Conservation (phyloP, 2,329 filamentous ascomycete species). For the Ophiocordyceps camponoti-saundersi region DNA sequence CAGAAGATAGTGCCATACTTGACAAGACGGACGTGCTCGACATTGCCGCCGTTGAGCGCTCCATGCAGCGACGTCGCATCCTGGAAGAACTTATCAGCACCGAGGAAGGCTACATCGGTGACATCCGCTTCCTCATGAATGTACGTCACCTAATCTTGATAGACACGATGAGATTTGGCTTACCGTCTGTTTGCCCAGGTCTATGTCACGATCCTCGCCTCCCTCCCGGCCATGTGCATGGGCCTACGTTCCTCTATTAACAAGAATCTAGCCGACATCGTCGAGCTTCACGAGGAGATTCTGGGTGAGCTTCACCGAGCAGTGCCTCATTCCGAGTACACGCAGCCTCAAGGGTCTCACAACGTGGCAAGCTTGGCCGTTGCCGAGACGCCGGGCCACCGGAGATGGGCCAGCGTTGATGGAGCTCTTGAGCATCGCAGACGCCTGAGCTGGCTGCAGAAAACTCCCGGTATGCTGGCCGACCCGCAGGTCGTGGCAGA, state of each 20-base stretch:
- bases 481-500: conserved; percentile 43
- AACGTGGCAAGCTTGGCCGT: conserved; percentile 2
- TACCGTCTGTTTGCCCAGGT: conserved; percentile 28
- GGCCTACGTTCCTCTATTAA: conserved; percentile 58
- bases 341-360: conserved; percentile 16
- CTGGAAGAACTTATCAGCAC: conserved; percentile 75
- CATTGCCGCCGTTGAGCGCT: conserved; percentile 51
- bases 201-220: conserved; percentile 58
- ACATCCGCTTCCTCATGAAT: conserved; percentile 73
- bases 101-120: conserved; percentile 77
- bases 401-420: conserved; percentile 31
- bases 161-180: conserved; percentile 1
- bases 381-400: conserved; percentile 14
- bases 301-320: conserved; percentile 55
- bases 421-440: conserved; percentile 23
- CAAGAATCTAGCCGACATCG: conserved; percentile 60
- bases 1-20: conserved; percentile 45
- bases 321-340: conserved; percentile 52
- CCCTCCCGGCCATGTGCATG: conserved; percentile 47
- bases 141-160: conserved; percentile 28
- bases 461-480: conserved; percentile 32
- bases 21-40: conserved; percentile 42
- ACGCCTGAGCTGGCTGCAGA: conserved; percentile 23
- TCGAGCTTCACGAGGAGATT: conserved; percentile 70
- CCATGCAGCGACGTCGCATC: conserved; percentile 59